Conservation (phyloP, 2,329 filamentous ascomycete genomes). For the Bipolaris sorokiniana region DNA sequence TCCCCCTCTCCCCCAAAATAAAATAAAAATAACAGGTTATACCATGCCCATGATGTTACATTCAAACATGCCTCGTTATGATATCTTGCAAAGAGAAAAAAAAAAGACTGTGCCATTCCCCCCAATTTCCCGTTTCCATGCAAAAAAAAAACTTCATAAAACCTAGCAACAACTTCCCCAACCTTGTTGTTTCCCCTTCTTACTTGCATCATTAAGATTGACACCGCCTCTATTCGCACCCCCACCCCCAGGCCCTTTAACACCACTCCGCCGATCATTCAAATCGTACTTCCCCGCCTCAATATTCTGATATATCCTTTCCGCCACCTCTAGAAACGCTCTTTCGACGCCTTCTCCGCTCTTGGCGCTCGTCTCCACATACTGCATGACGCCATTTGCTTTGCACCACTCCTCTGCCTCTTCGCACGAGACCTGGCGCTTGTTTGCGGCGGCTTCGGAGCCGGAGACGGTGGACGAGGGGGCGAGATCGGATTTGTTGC, state of each 20-base stretch:
- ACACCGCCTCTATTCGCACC: conserved; percentile 52
- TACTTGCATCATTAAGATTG: conserved; percentile 51
- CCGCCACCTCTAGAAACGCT: conserved; percentile 90
- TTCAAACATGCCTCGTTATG: neutral
- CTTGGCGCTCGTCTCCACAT: conserved; percentile 96
- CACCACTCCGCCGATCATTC: conserved; percentile 88
- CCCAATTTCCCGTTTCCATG: neutral
- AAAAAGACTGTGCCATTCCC: neutral
- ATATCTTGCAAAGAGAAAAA: neutral
- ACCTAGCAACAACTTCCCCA: conserved; percentile 44
- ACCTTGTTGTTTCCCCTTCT: conserved; percentile 41
- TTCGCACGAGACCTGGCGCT: conserved; percentile 77
- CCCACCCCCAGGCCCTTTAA: conserved; percentile 70
- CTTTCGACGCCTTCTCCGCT: conserved; percentile 92
- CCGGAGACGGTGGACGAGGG: conserved; percentile 49
- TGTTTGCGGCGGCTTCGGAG: conserved; percentile 59
- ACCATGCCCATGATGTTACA: neutral
- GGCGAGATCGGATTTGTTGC: conserved; percentile 90
- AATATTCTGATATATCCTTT: conserved; percentile 96
- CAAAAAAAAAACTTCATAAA: neutral
- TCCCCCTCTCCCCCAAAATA: too few relatives aligned
- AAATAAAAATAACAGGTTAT: too few relatives aligned
- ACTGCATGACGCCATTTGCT: conserved; percentile 84
- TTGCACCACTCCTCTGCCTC: conserved; percentile 92
- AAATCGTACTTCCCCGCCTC: conserved; percentile 93